phyloP scores from a whole-genome alignment of 305 asterid species.

The Fraxinus velutina region DNA sequence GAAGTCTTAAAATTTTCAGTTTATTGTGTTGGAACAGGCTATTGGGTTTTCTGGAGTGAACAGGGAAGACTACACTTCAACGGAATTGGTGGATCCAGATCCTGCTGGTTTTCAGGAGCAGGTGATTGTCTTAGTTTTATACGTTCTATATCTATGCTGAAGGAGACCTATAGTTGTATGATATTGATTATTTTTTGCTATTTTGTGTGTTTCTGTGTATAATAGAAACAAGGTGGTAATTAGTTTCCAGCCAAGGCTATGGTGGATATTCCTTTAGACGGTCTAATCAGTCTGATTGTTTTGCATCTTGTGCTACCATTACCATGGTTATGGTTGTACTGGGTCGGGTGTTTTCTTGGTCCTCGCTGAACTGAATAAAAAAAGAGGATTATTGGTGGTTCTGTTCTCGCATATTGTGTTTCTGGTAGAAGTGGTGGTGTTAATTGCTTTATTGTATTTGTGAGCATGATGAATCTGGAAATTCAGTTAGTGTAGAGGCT shows the following conservation, averaged over 20 bases:
- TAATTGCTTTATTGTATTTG: neutral
- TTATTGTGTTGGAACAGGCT: constrained; percentile 45
- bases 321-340: neutral
- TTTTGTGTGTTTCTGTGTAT: neutral
- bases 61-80: constrained; percentile 50
- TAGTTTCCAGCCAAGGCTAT: neutral
- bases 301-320: neutral
- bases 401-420: neutral
- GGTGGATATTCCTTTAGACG: neutral
- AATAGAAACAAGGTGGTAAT: neutral
- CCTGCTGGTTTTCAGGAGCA: constrained; percentile 72
- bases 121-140: constrained; percentile 32
- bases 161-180: neutral
- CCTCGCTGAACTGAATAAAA: neutral
- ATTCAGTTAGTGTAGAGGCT: neutral
- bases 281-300: neutral
- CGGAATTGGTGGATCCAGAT: constrained; percentile 69
- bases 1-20: neutral
- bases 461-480: neutral
- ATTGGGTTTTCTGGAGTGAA: constrained; percentile 45
- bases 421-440: neutral
- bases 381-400: neutral
- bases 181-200: neutral
- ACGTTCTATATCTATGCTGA: neutral
- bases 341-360: neutral